These are phyloP conservation scores for Posidonia oceanica DNA, from an alignment of 116 monocot species.

Conservation along the genomic window DNA sequence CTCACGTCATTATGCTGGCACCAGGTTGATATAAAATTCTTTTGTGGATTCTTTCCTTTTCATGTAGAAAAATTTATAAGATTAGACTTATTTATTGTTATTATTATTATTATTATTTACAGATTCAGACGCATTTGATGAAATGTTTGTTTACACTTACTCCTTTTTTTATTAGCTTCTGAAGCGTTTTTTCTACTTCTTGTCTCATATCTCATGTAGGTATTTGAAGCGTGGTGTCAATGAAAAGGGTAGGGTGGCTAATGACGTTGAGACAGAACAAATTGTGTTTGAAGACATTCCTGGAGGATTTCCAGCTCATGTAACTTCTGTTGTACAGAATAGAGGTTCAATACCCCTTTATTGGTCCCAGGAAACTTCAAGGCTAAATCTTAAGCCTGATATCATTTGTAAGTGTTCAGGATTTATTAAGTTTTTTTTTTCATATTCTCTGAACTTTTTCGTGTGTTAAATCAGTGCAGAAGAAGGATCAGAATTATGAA, in stretches of 20 bases:
- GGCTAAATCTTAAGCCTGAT: conserved; percentile 68
- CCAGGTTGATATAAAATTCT: conserved; percentile 41
- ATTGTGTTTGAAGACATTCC: conserved; percentile 51
- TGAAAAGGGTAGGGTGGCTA: conserved; percentile 72
- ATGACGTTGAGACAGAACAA: conserved; percentile 94
- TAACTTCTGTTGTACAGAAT: conserved; percentile 78
- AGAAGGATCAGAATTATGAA: conserved; percentile 61
- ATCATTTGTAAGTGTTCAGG: conserved; percentile 57
- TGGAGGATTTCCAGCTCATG: conserved; percentile 32
- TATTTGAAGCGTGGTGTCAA: conserved; percentile 91
- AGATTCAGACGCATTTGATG: no score
- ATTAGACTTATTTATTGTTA: background rate
- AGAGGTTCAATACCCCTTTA: conserved; percentile 88
- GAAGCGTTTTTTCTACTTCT: background rate
- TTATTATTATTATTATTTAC: no score
- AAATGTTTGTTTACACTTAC: no score
- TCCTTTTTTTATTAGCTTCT: background rate
- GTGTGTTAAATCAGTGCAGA: conserved; percentile 47
- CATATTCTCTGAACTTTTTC: background rate
- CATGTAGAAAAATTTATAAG: background rate
- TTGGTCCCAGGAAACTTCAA: conserved; percentile 85
- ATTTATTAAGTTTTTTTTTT: background rate
- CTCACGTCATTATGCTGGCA: conserved; percentile 90
- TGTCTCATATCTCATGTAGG: conserved; percentile 17
- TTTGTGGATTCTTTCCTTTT: background rate